A percentile compares a stretch with the other conserved stretches of the same genome.
Conservation (phyloP, 345 rosid genomes). For the Populus alba region DNA sequence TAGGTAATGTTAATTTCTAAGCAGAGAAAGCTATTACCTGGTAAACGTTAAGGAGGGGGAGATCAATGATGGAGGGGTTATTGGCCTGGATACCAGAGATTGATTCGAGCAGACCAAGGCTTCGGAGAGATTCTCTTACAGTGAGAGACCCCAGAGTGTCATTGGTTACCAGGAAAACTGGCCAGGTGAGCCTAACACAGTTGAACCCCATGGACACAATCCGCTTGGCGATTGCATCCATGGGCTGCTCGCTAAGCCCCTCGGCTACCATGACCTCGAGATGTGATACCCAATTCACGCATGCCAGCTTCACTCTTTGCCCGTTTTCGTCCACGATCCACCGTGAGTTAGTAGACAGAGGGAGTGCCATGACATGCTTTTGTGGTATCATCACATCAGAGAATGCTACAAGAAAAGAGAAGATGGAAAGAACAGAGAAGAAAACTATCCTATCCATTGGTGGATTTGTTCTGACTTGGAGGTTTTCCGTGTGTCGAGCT, state of each 20-base stretch:
- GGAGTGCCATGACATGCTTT: conserved; percentile 9
- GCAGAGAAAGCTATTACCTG: conserved; percentile 44
- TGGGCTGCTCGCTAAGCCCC: conserved; percentile 42
- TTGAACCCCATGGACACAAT: conserved; percentile 39
- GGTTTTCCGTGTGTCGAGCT: neutral
- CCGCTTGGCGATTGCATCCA: conserved; percentile 24
- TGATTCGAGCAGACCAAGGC: conserved; percentile 56
- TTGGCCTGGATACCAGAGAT: conserved; percentile 64
- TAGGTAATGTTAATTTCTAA: neutral
- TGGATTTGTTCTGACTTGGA: neutral
- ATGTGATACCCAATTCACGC: conserved; percentile 40
- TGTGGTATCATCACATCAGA: neutral
- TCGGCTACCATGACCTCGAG: conserved; percentile 39
- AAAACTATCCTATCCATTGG: neutral
- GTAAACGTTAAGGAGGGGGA: conserved; percentile 68
- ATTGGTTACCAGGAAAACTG: conserved; percentile 34
- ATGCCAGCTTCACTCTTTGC: conserved; percentile 33
- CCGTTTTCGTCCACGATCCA: conserved; percentile 33
- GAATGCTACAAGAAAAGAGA: neutral
- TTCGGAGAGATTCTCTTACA: conserved; percentile 51
- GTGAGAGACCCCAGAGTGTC: conserved; percentile 20
- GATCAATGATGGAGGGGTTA: conserved; percentile 80
- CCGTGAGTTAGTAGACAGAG: conserved; percentile 30
- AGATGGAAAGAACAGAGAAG: neutral
- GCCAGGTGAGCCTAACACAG: conserved; percentile 47